Percentiles rank a stretch among this genome's conserved stretches.
phyloP scores from a whole-genome alignment of 257 asterid genomes.

The Linaria vulgaris region DNA sequence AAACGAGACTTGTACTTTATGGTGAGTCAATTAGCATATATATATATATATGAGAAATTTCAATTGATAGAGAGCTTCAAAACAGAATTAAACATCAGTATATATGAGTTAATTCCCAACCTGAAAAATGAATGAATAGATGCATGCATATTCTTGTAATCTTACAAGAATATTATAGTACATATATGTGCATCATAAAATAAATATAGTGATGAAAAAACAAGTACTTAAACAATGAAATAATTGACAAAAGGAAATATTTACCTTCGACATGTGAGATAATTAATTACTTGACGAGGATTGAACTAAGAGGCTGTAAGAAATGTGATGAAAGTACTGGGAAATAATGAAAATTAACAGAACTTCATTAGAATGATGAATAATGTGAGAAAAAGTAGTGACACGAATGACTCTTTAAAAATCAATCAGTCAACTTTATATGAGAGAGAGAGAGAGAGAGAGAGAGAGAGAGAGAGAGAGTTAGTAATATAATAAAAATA shows the following conservation, averaged over 20 bases:
- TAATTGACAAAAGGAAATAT: neutral
- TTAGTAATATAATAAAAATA: neutral
- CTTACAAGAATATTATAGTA: neutral
- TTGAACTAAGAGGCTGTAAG: neutral
- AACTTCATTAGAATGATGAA: neutral
- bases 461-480: neutral
- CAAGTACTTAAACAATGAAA: neutral
- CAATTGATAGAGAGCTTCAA: too few species aligned
- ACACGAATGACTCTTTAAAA: neutral
- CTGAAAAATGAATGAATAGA: neutral
- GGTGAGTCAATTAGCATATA: neutral
- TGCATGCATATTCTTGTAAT: neutral
- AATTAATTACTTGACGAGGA: neutral
- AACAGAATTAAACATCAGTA: neutral
- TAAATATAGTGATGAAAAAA: neutral
- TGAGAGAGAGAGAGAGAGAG: too few species aligned
- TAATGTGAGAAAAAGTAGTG: neutral
- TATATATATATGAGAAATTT: too few species aligned
- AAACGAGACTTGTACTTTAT: neutral
- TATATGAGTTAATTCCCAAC: neutral
- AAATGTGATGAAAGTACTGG: constrained; percentile 1
- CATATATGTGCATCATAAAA: neutral
- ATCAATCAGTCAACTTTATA: neutral
- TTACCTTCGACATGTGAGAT: constrained; percentile 9
- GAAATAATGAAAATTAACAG: neutral